Conservation (phyloP, 352 stramenopile species). For the Pythium utonaiense region DNA sequence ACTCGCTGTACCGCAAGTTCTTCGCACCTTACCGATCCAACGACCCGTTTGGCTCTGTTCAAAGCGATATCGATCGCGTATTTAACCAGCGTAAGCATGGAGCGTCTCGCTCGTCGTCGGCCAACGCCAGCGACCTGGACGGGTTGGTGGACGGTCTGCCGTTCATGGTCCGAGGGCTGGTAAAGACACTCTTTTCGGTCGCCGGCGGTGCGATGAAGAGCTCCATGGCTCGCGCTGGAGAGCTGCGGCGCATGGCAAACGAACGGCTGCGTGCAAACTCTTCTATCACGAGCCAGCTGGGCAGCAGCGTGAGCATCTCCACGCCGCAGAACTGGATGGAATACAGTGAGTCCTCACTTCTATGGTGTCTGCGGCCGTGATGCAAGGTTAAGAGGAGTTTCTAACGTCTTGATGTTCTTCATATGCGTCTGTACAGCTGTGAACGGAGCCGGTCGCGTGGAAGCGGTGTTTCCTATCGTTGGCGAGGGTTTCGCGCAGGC, state of each 20-base stretch:
- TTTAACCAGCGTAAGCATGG: slow-evolving; percentile 28
- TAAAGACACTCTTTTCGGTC: slow-evolving; percentile 69
- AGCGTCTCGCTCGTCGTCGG: neutral
- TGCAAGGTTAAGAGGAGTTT: no score
- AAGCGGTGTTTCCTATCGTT: slow-evolving; percentile 62
- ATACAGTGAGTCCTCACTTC: slow-evolving; percentile 44
- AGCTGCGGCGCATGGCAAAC: slow-evolving; percentile 50
- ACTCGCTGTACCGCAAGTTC: slow-evolving; percentile 64
- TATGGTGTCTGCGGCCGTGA: no score
- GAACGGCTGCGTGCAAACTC: slow-evolving; percentile 52
- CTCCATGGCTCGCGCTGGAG: slow-evolving; percentile 57
- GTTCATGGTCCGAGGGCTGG: slow-evolving; percentile 50
- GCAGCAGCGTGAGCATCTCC: slow-evolving; percentile 42
- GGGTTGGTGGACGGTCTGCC: slow-evolving; percentile 56
- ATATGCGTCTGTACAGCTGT: slow-evolving; percentile 34
- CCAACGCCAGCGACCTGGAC: slow-evolving; percentile 31
- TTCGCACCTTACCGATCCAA: slow-evolving; percentile 44
- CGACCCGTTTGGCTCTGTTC: slow-evolving; percentile 41
- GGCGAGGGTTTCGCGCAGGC: slow-evolving; percentile 31
- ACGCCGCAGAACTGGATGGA: slow-evolving; percentile 71
- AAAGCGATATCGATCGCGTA: slow-evolving; percentile 50
- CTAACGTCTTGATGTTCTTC: neutral
- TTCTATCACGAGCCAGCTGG: slow-evolving; percentile 48
- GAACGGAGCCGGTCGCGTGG: slow-evolving; percentile 56
- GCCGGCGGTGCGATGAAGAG: slow-evolving; percentile 53